Conservation (phyloP, 371 early-diverging fungal genomes). For the Rhizopus microsporus region DNA sequence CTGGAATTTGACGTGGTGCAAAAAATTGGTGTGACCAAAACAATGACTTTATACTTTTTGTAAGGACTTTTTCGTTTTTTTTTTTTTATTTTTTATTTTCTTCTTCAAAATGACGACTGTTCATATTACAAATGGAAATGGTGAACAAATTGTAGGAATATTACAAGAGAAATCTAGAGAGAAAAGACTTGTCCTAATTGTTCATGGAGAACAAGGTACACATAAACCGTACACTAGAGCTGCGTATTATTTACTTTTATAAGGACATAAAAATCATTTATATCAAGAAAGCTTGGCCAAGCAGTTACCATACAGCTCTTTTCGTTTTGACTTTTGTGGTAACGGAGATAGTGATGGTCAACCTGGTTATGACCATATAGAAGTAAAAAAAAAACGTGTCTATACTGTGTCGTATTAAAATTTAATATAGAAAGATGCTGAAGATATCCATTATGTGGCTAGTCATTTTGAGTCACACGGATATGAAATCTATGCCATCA, state of each 20-base stretch:
- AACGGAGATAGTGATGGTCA: conserved; percentile 52
- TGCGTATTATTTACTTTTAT: neutral
- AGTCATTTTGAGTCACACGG: conserved; percentile 48
- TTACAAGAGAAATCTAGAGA: conserved; percentile 14
- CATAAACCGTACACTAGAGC: neutral
- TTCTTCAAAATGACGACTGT: conserved; percentile 20
- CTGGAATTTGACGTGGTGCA: no score
- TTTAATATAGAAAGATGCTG: conserved; percentile 35
- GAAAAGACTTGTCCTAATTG: conserved; percentile 18
- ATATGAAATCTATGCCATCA: conserved; percentile 51
- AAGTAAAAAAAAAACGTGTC: conserved; percentile 10
- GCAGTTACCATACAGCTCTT: conserved; percentile 43
- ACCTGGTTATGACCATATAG: conserved; percentile 43
- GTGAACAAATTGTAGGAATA: conserved; percentile 20
- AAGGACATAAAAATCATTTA: conserved; percentile 54
- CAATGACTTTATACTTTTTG: neutral
- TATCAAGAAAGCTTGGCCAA: conserved; percentile 51
- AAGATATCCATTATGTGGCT: conserved; percentile 47
- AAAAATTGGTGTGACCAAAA: neutral
- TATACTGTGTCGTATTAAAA: neutral
- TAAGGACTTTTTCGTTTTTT: conserved; percentile 2
- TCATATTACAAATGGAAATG: conserved; percentile 11
- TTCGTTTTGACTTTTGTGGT: conserved; percentile 57
- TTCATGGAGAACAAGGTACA: conserved; percentile 33
- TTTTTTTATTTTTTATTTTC: conserved; percentile 4